Percentiles rank a stretch among this genome's conserved stretches.
Conservation (phyloP, 768 basidiomycete genomes). For the Naematelia aurantialba region DNA sequence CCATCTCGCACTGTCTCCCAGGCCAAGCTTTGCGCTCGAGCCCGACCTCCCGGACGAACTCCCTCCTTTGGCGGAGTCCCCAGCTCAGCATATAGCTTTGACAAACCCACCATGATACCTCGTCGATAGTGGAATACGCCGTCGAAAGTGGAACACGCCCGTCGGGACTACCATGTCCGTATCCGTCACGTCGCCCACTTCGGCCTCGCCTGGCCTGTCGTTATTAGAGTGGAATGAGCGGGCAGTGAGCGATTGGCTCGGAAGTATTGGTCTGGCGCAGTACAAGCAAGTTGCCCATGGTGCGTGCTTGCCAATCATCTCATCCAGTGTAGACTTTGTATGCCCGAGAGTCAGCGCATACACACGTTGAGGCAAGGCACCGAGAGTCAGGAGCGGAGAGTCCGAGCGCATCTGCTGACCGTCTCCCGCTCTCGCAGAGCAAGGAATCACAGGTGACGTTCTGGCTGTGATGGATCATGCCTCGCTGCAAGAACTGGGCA, state of each 20-base stretch:
- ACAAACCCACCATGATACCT: too few species aligned
- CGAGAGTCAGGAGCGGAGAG: too few species aligned
- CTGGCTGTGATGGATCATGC: constrained; percentile 80
- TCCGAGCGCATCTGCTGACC: background rate
- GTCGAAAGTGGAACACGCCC: too few species aligned
- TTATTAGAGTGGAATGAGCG: constrained; percentile 52
- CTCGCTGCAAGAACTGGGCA: constrained; percentile 76
- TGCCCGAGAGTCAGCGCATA: too few species aligned
- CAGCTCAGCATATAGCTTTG: too few species aligned
- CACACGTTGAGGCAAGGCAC: too few species aligned
- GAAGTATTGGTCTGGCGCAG: constrained; percentile 72
- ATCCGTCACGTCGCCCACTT: background rate
- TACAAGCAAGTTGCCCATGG: constrained; percentile 80
- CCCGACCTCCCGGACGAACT: too few species aligned
- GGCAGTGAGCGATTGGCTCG: constrained; percentile 70
- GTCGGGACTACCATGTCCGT: background rate
- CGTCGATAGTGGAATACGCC: too few species aligned
- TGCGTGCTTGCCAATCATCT: constrained; percentile 48
- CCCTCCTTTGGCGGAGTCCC: too few species aligned
- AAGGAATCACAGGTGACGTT: constrained; percentile 87
- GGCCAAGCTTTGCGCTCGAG: too few species aligned
- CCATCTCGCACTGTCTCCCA: too few species aligned
- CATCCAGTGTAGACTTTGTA: too few species aligned
- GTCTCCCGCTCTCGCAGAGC: constrained; percentile 57
- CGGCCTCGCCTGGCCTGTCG: constrained; percentile 27